These are phyloP conservation scores for Cytospora schulzeri DNA, from an alignment of 2,329 filamentous ascomycete genomes.

Conservation along the genomic window DNA sequence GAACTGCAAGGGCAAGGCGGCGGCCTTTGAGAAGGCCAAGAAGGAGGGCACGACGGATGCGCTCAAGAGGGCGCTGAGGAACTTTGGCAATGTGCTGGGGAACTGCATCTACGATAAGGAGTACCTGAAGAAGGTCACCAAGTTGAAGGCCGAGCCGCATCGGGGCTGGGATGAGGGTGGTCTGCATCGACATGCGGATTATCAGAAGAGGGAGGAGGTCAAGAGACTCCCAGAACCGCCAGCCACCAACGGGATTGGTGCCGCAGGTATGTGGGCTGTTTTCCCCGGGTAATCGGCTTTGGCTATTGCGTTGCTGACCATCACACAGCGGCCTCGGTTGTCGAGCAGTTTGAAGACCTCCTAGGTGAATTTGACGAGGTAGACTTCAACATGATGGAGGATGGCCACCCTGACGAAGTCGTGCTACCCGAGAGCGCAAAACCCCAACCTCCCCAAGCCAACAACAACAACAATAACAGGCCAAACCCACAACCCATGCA, in stretches of 20 bases:
- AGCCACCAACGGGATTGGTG: slow-evolving; percentile 9
- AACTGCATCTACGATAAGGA: slow-evolving; percentile 99
- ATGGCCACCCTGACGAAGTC: slow-evolving; percentile 78
- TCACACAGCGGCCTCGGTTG: slow-evolving; percentile 29
- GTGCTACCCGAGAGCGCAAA: slow-evolving; percentile 50
- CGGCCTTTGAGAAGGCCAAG: slow-evolving; percentile 97
- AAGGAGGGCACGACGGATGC: slow-evolving; percentile 97
- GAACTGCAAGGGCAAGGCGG: slow-evolving; percentile 92
- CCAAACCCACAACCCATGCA: slow-evolving; percentile 39
- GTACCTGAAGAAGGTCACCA: slow-evolving; percentile 86
- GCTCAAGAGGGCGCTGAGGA: slow-evolving; percentile 84
- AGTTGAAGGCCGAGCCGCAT: slow-evolving; percentile 77
- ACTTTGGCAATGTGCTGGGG: slow-evolving; percentile 94
- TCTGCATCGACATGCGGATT: slow-evolving; percentile 81
- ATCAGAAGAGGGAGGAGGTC: slow-evolving; percentile 59
- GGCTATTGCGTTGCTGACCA: slow-evolving; percentile 14
- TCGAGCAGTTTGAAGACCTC: slow-evolving; percentile 55
- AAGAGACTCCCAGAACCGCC: slow-evolving; percentile 33
- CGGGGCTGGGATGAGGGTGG: slow-evolving; percentile 76
- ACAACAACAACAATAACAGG: slow-evolving; percentile 35
- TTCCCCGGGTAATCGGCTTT: not conserved
- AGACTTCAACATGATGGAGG: slow-evolving; percentile 70
- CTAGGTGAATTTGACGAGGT: slow-evolving; percentile 71
- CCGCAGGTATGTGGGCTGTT: slow-evolving; percentile 7
- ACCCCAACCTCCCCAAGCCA: slow-evolving; percentile 34